A percentile compares a stretch with the other conserved stretches of the same genome.
Conservation (phyloP, 495 filamentous ascomycete species). For the Talaromyces adpressus region DNA sequence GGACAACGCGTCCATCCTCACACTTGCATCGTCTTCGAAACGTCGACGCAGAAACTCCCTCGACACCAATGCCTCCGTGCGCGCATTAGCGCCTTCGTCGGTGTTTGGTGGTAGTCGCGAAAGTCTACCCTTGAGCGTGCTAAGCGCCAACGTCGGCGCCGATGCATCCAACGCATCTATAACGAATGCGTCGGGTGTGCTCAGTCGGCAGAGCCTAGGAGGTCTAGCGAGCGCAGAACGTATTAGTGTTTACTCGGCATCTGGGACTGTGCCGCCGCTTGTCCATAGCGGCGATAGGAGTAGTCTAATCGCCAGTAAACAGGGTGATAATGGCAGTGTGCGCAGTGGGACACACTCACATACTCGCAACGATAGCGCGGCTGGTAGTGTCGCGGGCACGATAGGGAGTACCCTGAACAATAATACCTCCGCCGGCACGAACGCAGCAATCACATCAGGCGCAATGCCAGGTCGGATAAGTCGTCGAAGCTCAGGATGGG, state of each 20-base stretch:
- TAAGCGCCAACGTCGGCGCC: slow-evolving; percentile 65
- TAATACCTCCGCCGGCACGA: neutral
- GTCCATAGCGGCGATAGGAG: slow-evolving; percentile 58
- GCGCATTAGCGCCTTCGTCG: slow-evolving; percentile 85
- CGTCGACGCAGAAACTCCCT: slow-evolving; percentile 79
- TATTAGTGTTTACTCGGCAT: slow-evolving; percentile 78
- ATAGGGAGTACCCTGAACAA: slow-evolving; percentile 48
- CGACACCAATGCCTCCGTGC: slow-evolving; percentile 93
- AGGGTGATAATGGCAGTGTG: slow-evolving; percentile 73
- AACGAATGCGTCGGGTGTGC: slow-evolving; percentile 43
- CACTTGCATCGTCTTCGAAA: slow-evolving; percentile 93
- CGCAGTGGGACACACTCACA: slow-evolving; percentile 73
- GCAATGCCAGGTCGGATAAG: slow-evolving; percentile 43
- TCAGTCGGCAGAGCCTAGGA: slow-evolving; percentile 47
- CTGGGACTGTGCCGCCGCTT: slow-evolving; percentile 58
- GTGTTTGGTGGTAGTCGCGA: slow-evolving; percentile 87
- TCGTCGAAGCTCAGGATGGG: slow-evolving; percentile 58
- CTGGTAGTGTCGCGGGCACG: slow-evolving; percentile 60
- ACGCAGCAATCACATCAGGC: slow-evolving; percentile 36
- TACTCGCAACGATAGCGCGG: slow-evolving; percentile 72
- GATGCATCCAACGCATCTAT: slow-evolving; percentile 40
- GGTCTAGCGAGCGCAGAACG: slow-evolving; percentile 66
- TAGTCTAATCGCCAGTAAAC: slow-evolving; percentile 71
- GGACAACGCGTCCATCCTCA: slow-evolving; percentile 93
- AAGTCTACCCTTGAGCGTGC: slow-evolving; percentile 78